Evolutionary conservation across 2,329 filamentous ascomycete genomes (phyloP).

Genomic region (Daldinia sp.): DNA sequence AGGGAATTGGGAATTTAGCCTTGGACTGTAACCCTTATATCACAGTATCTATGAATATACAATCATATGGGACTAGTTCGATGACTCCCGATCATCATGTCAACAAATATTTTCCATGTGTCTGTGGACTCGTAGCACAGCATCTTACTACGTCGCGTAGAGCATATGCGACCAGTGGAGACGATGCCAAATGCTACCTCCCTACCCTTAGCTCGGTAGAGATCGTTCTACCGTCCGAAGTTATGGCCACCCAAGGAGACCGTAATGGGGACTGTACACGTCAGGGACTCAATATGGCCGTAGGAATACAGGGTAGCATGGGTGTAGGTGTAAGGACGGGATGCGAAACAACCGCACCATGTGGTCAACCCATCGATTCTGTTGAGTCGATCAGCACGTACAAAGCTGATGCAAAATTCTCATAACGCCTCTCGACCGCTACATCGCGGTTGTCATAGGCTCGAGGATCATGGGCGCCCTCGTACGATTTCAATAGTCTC

Average conservation of each 20-base stretch:
- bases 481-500: slow-evolving; percentile 35
- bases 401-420: slow-evolving; percentile 38
- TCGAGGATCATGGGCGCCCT: slow-evolving; percentile 26
- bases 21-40: slow-evolving; percentile 27
- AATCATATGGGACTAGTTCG: slow-evolving; percentile 17
- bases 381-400: slow-evolving; percentile 37
- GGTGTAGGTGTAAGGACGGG: slow-evolving; percentile 34
- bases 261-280: slow-evolving; percentile 46
- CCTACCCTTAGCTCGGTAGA: slow-evolving; percentile 39
- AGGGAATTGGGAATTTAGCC: slow-evolving; percentile 19
- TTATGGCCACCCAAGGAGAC: slow-evolving; percentile 41
- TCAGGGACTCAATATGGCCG: slow-evolving; percentile 44
- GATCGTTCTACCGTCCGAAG: slow-evolving; percentile 43
- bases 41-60: slow-evolving; percentile 21
- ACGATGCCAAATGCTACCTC: slow-evolving; percentile 39
- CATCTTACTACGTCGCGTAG: slow-evolving; percentile 41
- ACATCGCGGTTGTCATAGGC: slow-evolving; percentile 23
- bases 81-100: slow-evolving; percentile 27
- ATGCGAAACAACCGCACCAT: slow-evolving; percentile 38
- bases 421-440: slow-evolving; percentile 33
- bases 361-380: slow-evolving; percentile 39
- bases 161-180: slow-evolving; percentile 40
- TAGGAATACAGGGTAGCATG: slow-evolving; percentile 36
- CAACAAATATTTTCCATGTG: slow-evolving; percentile 32
- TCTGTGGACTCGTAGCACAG: slow-evolving; percentile 38